Evolutionary conservation across 2,329 filamentous ascomycete genomes (phyloP), one percentile per base, ranked within the genome.

Genomic region (Fusarium sp.): DNA sequence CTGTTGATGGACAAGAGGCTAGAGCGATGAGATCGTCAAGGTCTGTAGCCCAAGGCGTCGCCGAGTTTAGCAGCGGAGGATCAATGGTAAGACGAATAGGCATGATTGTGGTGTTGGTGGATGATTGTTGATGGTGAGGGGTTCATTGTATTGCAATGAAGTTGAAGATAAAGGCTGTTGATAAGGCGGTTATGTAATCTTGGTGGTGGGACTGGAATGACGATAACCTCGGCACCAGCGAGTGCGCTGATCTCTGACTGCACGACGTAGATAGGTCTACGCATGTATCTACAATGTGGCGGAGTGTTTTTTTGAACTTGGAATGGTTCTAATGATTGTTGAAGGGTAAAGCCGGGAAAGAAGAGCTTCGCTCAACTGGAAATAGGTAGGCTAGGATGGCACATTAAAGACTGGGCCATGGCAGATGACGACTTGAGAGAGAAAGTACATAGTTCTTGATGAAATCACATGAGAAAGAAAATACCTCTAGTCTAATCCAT

Each of bases 21-120:
- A 95, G 88, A 2, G 82, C 81, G 42, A 84, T 80, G 5, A 95
- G 87, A 71, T 95, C 89, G 6, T 87, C 84, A 6, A 87, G 80
- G 4, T 88, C 90, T 0, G 92, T 94, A 29, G 93, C 92, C 93
- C 93, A 95, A 0, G 93, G 93, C 58, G 89, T 92, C 33, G 93
- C 90, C 1, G 92, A 93, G 82, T 95, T 95, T 72, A 95, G 84
- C 8, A 96, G 84, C 0, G 92, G 92, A 1, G 92, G 92, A 49
- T 84, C 75, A 68, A 94, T 89, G 9, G 74, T 59, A 11, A 92
- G 80, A 10, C 53, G 64, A 8, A 71, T 76, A 1, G 75, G 77
- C 75, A 76, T 78, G 2, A 33, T 69, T 9, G 14, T 5, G 38
- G 11, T 24, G 2, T 3, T 24, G 12, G 14, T 27, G 12, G 33